Percentiles rank a stretch among this genome's conserved stretches.
These are phyloP conservation scores for Lichtheimia hyalospora DNA, from an alignment of 371 early-diverging fungal genomes.

Conservation along the genomic window DNA sequence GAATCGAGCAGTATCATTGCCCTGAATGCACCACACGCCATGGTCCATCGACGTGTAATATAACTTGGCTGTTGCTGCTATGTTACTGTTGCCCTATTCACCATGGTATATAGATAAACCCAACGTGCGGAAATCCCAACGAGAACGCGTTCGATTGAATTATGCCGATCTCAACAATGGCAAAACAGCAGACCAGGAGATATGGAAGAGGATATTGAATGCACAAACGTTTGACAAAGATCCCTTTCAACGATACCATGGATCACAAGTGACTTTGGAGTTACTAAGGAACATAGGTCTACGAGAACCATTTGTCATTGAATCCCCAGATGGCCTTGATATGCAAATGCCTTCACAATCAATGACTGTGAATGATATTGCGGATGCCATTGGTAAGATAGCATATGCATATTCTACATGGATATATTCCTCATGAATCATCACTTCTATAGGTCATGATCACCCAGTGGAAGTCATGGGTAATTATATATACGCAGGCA, in stretches of 20 bases:
- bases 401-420: constrained; percentile 12
- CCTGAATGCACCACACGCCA: constrained; percentile 49
- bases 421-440: background rate
- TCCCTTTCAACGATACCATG: constrained; percentile 56
- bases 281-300: constrained; percentile 58
- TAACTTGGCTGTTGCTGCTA: background rate
- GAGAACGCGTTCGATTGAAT: constrained; percentile 59
- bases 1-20: constrained; percentile 69
- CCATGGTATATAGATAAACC: constrained; percentile 19
- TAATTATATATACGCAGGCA: constrained; percentile 7
- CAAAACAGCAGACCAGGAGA: constrained; percentile 61
- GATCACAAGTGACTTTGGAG: constrained; percentile 54
- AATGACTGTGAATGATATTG: constrained; percentile 71
- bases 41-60: constrained; percentile 65
- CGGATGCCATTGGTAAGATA: constrained; percentile 59
- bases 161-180: constrained; percentile 76
- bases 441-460: constrained; percentile 46
- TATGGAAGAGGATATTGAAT: constrained; percentile 61
- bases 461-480: constrained; percentile 72
- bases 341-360: constrained; percentile 75
- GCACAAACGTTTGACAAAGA: constrained; percentile 57
- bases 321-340: constrained; percentile 63
- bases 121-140: constrained; percentile 56
- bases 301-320: constrained; percentile 64
- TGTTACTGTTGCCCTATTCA: background rate